These are phyloP conservation scores for Cucumis sativus DNA, from an alignment of 306 rosid genomes.

Conservation along the genomic window DNA sequence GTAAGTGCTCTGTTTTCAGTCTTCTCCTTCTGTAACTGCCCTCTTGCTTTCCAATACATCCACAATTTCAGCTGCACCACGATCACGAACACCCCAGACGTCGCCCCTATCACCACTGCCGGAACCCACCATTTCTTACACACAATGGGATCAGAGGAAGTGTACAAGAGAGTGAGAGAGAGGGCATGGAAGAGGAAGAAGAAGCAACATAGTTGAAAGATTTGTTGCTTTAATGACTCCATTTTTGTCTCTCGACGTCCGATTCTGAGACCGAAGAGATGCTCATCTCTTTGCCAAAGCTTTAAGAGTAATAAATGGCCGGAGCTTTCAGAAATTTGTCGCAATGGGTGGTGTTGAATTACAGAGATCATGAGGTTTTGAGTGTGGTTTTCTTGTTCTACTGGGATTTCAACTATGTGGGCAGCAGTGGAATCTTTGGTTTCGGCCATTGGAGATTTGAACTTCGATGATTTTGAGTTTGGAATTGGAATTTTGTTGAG, in stretches of 20 bases:
- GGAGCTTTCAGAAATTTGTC: constrained; percentile 58
- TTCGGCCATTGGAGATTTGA: constrained; percentile 29
- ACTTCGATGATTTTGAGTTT: background rate
- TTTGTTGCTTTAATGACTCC: constrained; percentile 36
- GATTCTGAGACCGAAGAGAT: constrained; percentile 38
- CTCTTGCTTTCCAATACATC: constrained; percentile 60
- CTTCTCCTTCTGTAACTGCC: constrained; percentile 43
- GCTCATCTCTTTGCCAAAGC: constrained; percentile 85
- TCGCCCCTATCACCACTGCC: constrained; percentile 26
- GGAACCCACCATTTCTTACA: constrained; percentile 85
- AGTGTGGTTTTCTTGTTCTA: constrained; percentile 41
- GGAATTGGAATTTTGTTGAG: background rate
- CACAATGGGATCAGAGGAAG: constrained; percentile 26
- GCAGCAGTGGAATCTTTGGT: constrained; percentile 11
- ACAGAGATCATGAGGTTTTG: constrained; percentile 31
- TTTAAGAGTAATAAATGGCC: constrained; percentile 80
- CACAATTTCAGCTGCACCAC: constrained; percentile 43
- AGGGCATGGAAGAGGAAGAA: constrained; percentile 59
- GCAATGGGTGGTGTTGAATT: constrained; percentile 70
- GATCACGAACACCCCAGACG: constrained; percentile 44
- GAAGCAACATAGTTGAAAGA: constrained; percentile 58
- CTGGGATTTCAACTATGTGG: constrained; percentile 69
- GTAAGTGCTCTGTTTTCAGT: constrained; percentile 32
- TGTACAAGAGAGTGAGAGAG: constrained; percentile 53
- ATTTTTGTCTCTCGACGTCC: constrained; percentile 40